Conservation (phyloP, 768 basidiomycete genomes). For the Hypholoma fasciculare region DNA sequence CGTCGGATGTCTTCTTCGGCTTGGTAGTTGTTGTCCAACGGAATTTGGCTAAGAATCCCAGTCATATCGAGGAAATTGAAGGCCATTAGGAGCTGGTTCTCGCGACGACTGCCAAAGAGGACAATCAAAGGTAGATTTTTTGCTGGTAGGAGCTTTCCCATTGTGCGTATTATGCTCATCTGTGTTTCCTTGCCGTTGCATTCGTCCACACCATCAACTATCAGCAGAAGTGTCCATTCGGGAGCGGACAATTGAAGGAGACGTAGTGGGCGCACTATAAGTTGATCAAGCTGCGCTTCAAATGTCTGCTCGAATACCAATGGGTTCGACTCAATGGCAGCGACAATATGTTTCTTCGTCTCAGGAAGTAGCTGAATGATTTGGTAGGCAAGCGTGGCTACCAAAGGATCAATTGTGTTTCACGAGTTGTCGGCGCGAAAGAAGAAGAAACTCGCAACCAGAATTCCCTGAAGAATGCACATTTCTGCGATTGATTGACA, state of each 20-base stretch:
- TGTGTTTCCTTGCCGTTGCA: background rate
- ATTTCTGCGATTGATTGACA: conserved; percentile 15
- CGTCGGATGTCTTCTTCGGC: conserved; percentile 1
- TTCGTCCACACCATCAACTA: conserved; percentile 4
- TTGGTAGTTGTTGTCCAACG: background rate
- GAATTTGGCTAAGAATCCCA: background rate
- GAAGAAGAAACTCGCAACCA: conserved; percentile 16
- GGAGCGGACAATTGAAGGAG: background rate
- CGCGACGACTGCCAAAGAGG: conserved; percentile 1
- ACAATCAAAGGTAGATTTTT: background rate
- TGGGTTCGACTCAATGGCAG: conserved; percentile 7
- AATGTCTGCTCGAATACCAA: conserved; percentile 10
- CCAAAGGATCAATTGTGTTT: conserved; percentile 4
- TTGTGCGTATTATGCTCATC: background rate
- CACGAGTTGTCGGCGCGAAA: background rate
- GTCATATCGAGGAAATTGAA: background rate
- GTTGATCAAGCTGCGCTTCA: conserved; percentile 7
- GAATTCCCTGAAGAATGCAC: background rate
- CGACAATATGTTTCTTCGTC: conserved; percentile 3
- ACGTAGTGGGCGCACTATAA: conserved; percentile 5
- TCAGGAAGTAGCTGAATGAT: conserved; percentile 6
- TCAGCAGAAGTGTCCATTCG: background rate
- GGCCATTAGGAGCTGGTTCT: background rate
- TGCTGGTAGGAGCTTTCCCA: background rate
- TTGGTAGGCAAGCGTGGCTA: conserved; percentile 14